Percentiles rank a stretch among this genome's conserved stretches.
Evolutionary conservation across 1,284 basidiomycete species (phyloP).

Genomic region (Apiotrichum sp.): DNA sequence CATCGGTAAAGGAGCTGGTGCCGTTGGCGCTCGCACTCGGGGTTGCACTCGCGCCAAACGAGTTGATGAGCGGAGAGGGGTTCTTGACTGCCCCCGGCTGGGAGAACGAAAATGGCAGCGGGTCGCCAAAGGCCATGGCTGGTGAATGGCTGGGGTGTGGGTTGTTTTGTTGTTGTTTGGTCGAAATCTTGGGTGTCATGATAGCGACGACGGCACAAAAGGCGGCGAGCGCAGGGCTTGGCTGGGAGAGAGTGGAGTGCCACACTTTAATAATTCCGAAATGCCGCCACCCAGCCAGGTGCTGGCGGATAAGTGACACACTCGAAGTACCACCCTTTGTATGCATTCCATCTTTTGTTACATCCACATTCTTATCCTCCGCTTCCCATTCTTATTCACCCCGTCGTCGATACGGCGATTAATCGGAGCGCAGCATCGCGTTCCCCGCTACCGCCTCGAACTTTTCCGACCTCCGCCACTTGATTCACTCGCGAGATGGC

Average conservation of each 20-base stretch:
- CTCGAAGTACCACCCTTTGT: no score
- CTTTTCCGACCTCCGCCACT: no score
- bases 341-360: background rate
- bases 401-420: background rate
- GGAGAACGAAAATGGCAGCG: slow-evolving; percentile 7
- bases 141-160: background rate
- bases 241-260: background rate
- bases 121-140: background rate
- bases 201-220: background rate
- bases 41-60: slow-evolving; percentile 7
- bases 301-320: no score
- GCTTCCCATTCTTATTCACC: background rate
- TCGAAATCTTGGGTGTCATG: background rate
- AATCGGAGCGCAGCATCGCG: background rate
- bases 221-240: background rate
- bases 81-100: slow-evolving; percentile 13
- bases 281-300: background rate
- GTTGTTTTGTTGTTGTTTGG: background rate
- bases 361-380: background rate
- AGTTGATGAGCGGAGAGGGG: slow-evolving; percentile 14
- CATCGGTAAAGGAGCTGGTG: slow-evolving; percentile 3
- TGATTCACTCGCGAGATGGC: background rate
- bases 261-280: background rate
- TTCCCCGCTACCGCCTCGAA: no score
- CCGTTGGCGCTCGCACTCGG: background rate